phyloP scores from a whole-genome alignment of 2,329 filamentous ascomycete genomes.

The Aulographum hederae region DNA sequence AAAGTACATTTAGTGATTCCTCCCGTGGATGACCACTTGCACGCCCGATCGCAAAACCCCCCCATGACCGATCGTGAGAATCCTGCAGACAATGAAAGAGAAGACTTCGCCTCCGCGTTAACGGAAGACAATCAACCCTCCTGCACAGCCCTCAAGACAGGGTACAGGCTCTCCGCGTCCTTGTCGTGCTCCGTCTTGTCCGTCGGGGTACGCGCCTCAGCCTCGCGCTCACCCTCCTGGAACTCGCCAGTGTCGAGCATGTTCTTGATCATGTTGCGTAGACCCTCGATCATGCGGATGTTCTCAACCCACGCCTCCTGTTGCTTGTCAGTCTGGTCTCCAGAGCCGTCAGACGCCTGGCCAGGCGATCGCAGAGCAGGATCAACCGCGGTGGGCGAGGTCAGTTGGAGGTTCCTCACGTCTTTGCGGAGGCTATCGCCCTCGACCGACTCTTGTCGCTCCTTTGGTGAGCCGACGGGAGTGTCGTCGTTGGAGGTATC shows the following conservation, averaged over 20 bases:
- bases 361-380: slow-evolving; percentile 20
- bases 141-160: slow-evolving; percentile 20
- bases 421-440: slow-evolving; percentile 16
- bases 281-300: slow-evolving; percentile 42
- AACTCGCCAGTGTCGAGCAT: slow-evolving; percentile 35
- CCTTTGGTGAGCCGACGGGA: slow-evolving; percentile 12
- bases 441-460: too few relatives aligned
- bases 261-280: slow-evolving; percentile 38
- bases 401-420: slow-evolving; percentile 19
- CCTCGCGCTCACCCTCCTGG: slow-evolving; percentile 17
- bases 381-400: slow-evolving; percentile 19
- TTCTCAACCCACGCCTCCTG: slow-evolving; percentile 44
- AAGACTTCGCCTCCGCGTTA: too few relatives aligned
- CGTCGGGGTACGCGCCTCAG: slow-evolving; percentile 2
- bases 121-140: too few relatives aligned
- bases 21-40: too few relatives aligned
- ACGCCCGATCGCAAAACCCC: too few relatives aligned
- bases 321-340: slow-evolving; percentile 16
- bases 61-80: too few relatives aligned
- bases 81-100: too few relatives aligned
- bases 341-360: slow-evolving; percentile 16
- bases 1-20: too few relatives aligned
- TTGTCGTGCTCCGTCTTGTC: slow-evolving; percentile 4
- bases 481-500: slow-evolving; percentile 20
- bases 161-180: slow-evolving; percentile 20